Percentiles rank a stretch among this genome's conserved stretches.
phyloP scores from a whole-genome alignment of 2,329 filamentous ascomycete species.

The Colletotrichum sp. region DNA sequence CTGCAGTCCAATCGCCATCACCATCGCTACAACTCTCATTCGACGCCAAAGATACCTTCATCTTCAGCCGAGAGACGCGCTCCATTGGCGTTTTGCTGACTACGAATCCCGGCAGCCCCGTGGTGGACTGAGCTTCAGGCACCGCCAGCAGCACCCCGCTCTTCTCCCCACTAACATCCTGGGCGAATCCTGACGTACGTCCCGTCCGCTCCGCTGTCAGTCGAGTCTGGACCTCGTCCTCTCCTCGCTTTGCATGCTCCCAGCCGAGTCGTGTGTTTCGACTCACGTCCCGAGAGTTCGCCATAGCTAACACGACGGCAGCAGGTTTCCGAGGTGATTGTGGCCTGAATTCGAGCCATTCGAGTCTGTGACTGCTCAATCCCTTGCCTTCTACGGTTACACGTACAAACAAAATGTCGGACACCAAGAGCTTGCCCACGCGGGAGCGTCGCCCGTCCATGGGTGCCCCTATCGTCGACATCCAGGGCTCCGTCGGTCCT shows the following conservation, averaged over 20 bases:
- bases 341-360: background rate
- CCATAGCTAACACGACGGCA: background rate
- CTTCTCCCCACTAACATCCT: conserved; percentile 15
- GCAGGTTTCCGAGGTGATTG: background rate
- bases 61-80: background rate
- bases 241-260: background rate
- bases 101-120: background rate
- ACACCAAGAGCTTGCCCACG: conserved; percentile 46
- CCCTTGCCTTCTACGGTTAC: conserved; percentile 8
- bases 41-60: background rate
- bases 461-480: conserved; percentile 83
- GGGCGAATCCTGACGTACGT: conserved; percentile 11
- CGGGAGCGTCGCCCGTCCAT: conserved; percentile 83
- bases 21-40: background rate
- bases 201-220: conserved; percentile 4
- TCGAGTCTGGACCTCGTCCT: conserved; percentile 5
- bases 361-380: background rate
- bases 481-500: conserved; percentile 85
- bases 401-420: conserved; percentile 29
- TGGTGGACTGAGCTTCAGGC: conserved; percentile 18
- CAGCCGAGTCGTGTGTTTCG: background rate
- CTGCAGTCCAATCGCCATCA: background rate
- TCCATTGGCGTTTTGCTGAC: background rate
- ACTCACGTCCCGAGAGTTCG: background rate
- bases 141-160: conserved; percentile 12